Evolutionary conservation across 2,329 filamentous ascomycete species (phyloP).

Genomic region (Scedosporium apiospermum): DNA sequence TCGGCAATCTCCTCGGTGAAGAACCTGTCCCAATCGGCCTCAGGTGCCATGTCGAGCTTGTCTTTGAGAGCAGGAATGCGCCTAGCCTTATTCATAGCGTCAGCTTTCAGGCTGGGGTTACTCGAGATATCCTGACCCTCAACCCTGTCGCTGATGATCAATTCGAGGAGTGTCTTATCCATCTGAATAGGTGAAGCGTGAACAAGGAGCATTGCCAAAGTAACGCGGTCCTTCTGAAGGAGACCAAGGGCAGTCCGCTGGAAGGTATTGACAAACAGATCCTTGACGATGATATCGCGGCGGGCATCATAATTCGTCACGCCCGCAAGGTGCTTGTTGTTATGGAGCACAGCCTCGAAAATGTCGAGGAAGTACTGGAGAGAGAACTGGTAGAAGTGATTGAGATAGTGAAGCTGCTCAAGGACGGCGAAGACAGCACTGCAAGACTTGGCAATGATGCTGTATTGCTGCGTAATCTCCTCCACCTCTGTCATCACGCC

Average conservation of each 20-base stretch:
- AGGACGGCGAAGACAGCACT: conserved; percentile 95
- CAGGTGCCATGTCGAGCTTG: conserved; percentile 51
- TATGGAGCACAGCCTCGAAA: conserved; percentile 82
- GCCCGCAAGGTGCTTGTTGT: conserved; percentile 62
- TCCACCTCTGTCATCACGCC: conserved; percentile 98
- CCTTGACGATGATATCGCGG: conserved; percentile 81
- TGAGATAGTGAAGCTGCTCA: conserved; percentile 94
- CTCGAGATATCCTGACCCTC: conserved; percentile 73
- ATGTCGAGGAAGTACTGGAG: conserved; percentile 97
- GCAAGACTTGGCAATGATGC: conserved; percentile 85
- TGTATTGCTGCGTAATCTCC: conserved; percentile 89
- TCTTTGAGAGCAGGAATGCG: conserved; percentile 67
- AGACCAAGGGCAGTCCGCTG: conserved; percentile 88
- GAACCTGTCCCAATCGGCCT: conserved; percentile 70
- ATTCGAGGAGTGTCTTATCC: conserved; percentile 82
- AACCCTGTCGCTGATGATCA: conserved; percentile 69
- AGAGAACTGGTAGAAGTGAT: conserved; percentile 99
- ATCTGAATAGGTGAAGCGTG: conserved; percentile 95
- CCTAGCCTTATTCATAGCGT: conserved; percentile 58
- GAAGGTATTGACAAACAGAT: conserved; percentile 86
- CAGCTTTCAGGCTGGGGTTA: conserved; percentile 51
- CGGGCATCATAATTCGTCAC: conserved; percentile 69
- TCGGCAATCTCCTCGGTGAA: conserved; percentile 80
- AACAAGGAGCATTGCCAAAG: conserved; percentile 86
- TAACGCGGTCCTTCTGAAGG: conserved; percentile 88